Conservation (phyloP, 164 flowering plant species). For the Magnolia sinica region DNA sequence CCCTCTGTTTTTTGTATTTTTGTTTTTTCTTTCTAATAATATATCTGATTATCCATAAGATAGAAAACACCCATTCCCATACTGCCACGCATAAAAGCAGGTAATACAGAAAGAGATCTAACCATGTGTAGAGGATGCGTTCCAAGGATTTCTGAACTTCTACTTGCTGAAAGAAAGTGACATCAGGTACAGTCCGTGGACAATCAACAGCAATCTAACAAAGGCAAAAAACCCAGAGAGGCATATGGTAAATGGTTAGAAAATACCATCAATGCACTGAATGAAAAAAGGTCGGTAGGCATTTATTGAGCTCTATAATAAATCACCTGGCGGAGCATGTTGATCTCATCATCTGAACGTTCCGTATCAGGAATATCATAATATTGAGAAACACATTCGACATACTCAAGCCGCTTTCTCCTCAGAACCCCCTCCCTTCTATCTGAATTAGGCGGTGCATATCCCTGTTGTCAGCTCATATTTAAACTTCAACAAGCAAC, state of each 20-base stretch:
- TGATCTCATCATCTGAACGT: constrained; percentile 94
- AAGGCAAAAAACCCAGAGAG: constrained; percentile 7
- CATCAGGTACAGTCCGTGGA: constrained; percentile 98
- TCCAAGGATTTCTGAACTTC: constrained; percentile 94
- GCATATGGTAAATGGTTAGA: not conserved
- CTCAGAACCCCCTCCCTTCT: constrained; percentile 92
- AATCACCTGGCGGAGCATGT: constrained; percentile 93
- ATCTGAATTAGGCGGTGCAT: constrained; percentile 99
- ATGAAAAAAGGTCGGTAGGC: not conserved
- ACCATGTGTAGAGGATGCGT: constrained; percentile 96
- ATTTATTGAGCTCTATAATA: not conserved
- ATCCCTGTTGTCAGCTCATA: constrained; percentile 98
- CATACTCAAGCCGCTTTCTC: constrained; percentile 90
- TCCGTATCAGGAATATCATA: constrained; percentile 92
- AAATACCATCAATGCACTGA: constrained; percentile 2
- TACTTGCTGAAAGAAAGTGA: constrained; percentile 85
- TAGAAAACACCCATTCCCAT: too few relatives aligned
- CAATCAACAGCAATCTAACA: constrained; percentile 93
- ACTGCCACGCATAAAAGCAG: not conserved
- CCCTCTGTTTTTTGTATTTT: not conserved
- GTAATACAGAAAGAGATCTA: constrained; percentile 8
- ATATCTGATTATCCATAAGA: too few relatives aligned
- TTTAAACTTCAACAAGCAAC: constrained; percentile 42
- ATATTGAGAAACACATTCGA: constrained; percentile 82
- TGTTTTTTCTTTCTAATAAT: not conserved